Evolutionary conservation across 2,329 filamentous ascomycete genomes (phyloP), one percentile per base, ranked within the genome.

Genomic region (Cercospora citrullina): DNA sequence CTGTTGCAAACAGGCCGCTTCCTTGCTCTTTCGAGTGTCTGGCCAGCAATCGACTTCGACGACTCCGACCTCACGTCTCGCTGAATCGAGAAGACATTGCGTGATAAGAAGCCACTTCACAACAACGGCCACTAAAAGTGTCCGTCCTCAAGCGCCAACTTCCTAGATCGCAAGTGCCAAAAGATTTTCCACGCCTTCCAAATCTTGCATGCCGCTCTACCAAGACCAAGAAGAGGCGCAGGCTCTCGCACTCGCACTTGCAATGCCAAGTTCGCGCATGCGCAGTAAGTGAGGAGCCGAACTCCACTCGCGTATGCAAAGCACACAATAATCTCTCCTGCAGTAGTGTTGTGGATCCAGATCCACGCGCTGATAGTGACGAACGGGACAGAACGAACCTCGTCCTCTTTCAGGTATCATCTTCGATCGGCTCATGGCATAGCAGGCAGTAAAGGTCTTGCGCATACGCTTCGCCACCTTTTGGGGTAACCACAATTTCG

Each of bases 401-500:
- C 48, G 14, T 31, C 30, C 26, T 33, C 51, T 30, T 65, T 72
- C 67, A 72, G 58, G 48, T 64, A 31, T 72, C 68, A 57, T 70
- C 68, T 57, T 71, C 70, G 59, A 77, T 68, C 21, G 69, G 62
- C 42, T 66, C 66, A 8, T 63, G 66, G 68, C 76, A 78, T 28
- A 74, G 67, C 26, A 79, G 65, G 63, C 77, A 79, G n/a, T 68
- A 60, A 39, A 78, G 67, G 18, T 71, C 63, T 67, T 73, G 67
- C 23, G 71, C 67, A 21, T 72, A 64, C 66, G 65, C 64, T 61
- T 73, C 68, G 18, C 69, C 73, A 16, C 70, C 64, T 26, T 68
- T 67, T 53, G 73, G 68, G n/a, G 72, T 74, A 28, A 78, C 71
- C 16, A 77, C 68, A 12, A 78, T 73, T 67, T 74, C 71, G 10